Base-by-base conservation (phyloP, 257 asterid species). In the Penstemon eatonii region DNA sequence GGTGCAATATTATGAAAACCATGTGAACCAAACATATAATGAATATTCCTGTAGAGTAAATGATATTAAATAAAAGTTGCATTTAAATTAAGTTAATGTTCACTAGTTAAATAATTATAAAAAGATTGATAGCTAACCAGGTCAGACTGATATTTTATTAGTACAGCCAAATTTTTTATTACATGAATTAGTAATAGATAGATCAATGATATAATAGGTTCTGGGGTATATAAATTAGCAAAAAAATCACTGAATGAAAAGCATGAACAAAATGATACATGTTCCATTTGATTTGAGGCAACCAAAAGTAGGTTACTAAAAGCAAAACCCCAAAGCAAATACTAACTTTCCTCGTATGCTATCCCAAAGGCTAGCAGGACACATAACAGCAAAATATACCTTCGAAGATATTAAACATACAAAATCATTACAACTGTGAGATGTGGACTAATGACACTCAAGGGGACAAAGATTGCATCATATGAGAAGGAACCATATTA, bases 401-500 rank as follows among this genome's bases (percentile, higher is more conserved):
- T 46, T 46, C 43, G 18, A 44, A 68, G 57, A 56, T 56, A 56
- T 59, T 56, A 68, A 33, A 68, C 53, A 58, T 56, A 46, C 68
- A 25, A 47, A 33, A 63, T 50, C 37, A 38, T 63, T 43, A 68
- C 56, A 46, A 56, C 3, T 57, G 57, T 45, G 41, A 47, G 4
- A 49, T 13, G 50, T 33, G 53, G 62, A 56, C 71, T 67, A 56
- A 4, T 13, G 36, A 55, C 36, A 57, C 10, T 56, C 45, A 10
- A 42, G 11, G 33, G 33, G 43, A 67, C 52, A 37, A 56, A 67
- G 44, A 63, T 46, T 46, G 33, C 55, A 45, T 56, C 60, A 11
- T 63, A 46, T 46, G 47, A 46, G 56, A 44, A 47, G 65, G 68
- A 63, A 63, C 43, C 68, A 63, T 63, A 63, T 51, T 47, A 46